Conservation (phyloP, 805 yeast genomes). For the Lipomyces anomalus region DNA sequence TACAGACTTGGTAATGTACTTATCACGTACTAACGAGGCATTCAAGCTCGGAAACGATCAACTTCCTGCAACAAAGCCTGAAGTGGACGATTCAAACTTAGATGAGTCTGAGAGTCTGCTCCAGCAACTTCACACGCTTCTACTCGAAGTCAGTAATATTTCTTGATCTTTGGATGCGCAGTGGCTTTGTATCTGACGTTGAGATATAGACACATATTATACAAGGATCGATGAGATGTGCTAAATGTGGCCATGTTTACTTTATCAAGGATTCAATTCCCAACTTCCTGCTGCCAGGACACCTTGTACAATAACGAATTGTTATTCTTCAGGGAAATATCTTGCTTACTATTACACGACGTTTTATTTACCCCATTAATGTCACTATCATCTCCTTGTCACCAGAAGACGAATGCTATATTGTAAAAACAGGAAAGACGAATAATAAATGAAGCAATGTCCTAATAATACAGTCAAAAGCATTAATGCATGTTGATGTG, state of each 20-base stretch:
- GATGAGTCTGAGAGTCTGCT: conserved; percentile 47
- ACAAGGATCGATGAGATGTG: conserved; percentile 87
- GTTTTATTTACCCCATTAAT: too few relatives aligned
- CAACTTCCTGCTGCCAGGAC: conserved; percentile 90
- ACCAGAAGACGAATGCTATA: too few relatives aligned
- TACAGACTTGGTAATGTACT: neutral
- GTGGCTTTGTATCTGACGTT: neutral
- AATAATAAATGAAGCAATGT: neutral
- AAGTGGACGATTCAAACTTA: conserved; percentile 45
- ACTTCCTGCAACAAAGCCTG: conserved; percentile 35
- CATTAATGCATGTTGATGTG: too few relatives aligned
- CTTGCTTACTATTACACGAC: neutral
- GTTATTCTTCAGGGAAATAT: neutral
- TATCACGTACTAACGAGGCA: neutral
- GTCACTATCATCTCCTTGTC: too few relatives aligned
- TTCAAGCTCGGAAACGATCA: conserved; percentile 15
- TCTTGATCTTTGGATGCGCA: neutral
- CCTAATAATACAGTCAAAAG: neutral
- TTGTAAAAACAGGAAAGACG: neutral
- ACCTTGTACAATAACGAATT: conserved; percentile 47
- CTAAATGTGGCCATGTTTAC: conserved; percentile 79
- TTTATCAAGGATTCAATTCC: conserved; percentile 91
- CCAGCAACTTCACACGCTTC: conserved; percentile 67
- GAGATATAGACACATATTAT: conserved; percentile 55
- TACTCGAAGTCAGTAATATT: conserved; percentile 48